These are phyloP conservation scores for Trichophyton simii DNA, from an alignment of 2,329 filamentous ascomycete genomes.

Conservation along the genomic window DNA sequence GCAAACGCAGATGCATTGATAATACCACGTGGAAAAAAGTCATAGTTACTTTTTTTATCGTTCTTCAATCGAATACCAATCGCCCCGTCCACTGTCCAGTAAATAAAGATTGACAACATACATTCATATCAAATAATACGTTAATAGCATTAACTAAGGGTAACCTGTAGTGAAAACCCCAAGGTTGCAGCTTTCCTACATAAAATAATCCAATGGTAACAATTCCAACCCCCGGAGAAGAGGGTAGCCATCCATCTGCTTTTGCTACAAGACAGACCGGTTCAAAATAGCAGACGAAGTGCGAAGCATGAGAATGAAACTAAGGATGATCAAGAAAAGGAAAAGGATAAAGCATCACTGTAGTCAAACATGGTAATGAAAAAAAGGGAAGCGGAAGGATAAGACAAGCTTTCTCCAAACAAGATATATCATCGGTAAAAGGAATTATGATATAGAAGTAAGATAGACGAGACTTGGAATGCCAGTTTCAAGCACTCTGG, in stretches of 20 bases:
- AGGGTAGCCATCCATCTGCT: not conserved
- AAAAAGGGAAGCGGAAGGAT: not conserved
- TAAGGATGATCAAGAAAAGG: no score
- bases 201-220: not conserved
- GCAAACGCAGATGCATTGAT: not conserved
- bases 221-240: not conserved
- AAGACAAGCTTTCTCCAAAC: not conserved
- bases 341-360: not conserved
- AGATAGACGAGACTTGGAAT: not conserved
- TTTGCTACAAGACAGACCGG: not conserved
- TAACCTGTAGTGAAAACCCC: not conserved
- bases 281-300: not conserved
- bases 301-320: not conserved
- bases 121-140: not conserved
- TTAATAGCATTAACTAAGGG: not conserved
- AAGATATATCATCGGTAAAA: not conserved
- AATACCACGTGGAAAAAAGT: not conserved
- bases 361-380: not conserved
- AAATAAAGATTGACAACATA: not conserved
- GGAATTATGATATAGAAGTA: not conserved
- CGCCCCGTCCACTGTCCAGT: no score
- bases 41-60: not conserved
- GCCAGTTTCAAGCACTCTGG: conserved; percentile 1
- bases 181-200: not conserved
- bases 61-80: not conserved